Percentiles rank a stretch among this genome's conserved stretches.
Evolutionary conservation across 495 filamentous ascomycete genomes (phyloP).

Genomic region (Neurospora sp.): DNA sequence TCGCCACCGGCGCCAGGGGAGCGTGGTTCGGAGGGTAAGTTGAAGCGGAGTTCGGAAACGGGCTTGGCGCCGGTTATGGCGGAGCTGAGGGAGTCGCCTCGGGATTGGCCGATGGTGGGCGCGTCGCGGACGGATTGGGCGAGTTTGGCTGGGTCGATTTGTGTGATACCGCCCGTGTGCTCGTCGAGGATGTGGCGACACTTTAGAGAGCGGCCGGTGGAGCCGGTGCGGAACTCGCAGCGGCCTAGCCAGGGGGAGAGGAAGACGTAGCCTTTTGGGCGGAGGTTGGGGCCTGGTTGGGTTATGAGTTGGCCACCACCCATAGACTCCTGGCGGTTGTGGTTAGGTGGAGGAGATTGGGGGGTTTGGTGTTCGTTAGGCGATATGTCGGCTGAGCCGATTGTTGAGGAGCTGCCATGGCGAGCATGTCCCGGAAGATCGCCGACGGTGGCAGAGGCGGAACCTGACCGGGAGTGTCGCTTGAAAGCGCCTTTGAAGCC

Average conservation of each 20-base stretch:
- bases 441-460: background rate
- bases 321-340: background rate
- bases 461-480: conserved; percentile 14
- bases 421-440: conserved; percentile 19
- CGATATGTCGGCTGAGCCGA: conserved; percentile 21
- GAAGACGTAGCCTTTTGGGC: conserved; percentile 52
- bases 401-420: conserved; percentile 24
- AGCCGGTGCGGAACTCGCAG: conserved; percentile 73
- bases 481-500: conserved; percentile 33
- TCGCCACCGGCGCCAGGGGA: background rate
- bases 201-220: conserved; percentile 61
- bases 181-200: conserved; percentile 60
- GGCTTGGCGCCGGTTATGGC: conserved; percentile 32
- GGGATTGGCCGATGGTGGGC: conserved; percentile 18
- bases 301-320: conserved; percentile 23
- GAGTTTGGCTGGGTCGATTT: conserved; percentile 26
- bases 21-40: conserved; percentile 45
- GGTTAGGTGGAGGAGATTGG: conserved; percentile 7
- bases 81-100: conserved; percentile 16
- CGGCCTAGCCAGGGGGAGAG: conserved; percentile 74
- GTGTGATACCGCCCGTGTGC: conserved; percentile 19
- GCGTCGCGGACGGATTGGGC: conserved; percentile 27
- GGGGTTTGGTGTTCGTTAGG: background rate
- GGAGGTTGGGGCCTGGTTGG: conserved; percentile 34
- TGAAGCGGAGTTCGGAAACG: conserved; percentile 82